Conservation (phyloP, 495 filamentous ascomycete species). For the Clavariopsis aquatica region DNA sequence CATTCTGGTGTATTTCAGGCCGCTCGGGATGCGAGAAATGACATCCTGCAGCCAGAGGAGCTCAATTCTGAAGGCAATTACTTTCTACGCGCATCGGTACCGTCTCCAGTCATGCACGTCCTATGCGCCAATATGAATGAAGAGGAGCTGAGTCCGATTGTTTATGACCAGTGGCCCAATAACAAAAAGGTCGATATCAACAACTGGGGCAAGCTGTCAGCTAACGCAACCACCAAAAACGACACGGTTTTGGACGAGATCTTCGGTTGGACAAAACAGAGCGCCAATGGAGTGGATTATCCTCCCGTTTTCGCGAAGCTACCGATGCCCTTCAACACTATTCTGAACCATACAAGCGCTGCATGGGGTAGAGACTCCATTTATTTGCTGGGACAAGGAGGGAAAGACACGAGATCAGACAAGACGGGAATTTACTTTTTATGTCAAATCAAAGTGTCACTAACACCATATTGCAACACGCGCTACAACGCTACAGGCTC, state of each 20-base stretch:
- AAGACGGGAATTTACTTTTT: slow-evolving; percentile 54
- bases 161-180: slow-evolving; percentile 61
- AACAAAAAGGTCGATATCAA: slow-evolving; percentile 43
- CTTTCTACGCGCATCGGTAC: slow-evolving; percentile 62
- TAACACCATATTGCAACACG: slow-evolving; percentile 63
- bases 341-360: slow-evolving; percentile 55
- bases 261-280: slow-evolving; percentile 58
- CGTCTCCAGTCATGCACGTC: slow-evolving; percentile 66
- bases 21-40: slow-evolving; percentile 58
- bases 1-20: slow-evolving; percentile 67
- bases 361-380: slow-evolving; percentile 52
- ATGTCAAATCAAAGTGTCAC: slow-evolving; percentile 61
- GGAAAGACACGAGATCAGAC: slow-evolving; percentile 36
- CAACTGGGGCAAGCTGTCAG: slow-evolving; percentile 3
- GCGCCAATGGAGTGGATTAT: slow-evolving; percentile 46
- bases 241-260: slow-evolving; percentile 66
- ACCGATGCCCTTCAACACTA: slow-evolving; percentile 64
- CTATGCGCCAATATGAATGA: slow-evolving; percentile 64
- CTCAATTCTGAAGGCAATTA: slow-evolving; percentile 67
- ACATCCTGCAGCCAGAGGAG: slow-evolving; percentile 66
- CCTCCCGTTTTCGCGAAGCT: slow-evolving; percentile 67
- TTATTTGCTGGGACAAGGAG: slow-evolving; percentile 62
- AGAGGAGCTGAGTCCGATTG: slow-evolving; percentile 60
- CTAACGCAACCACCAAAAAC: slow-evolving; percentile 47
- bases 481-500: slow-evolving; percentile 58